Base-by-base conservation (phyloP, 345 rosid species). In the Gossypium arboreum region DNA sequence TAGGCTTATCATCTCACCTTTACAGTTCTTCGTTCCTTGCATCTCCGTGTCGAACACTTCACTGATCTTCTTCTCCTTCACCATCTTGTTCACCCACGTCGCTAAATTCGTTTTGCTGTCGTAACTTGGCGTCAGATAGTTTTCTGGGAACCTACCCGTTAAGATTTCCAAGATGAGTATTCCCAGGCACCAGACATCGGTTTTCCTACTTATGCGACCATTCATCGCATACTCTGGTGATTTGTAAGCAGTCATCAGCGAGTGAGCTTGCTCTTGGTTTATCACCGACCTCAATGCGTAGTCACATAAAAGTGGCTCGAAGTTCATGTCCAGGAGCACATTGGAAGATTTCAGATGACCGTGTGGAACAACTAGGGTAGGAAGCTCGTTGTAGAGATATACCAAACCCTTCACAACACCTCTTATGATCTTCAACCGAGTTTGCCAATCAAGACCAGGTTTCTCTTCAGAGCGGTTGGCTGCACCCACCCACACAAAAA, bases 271-370 rank as follows among this genome's bases (percentile, higher is more conserved):
- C 17, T 90, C 93, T 7, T 86, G 81, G 83, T 88, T 92, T 79
- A 87, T 86, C 78, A 92, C 82, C 0, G 93, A 92, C 68, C 89
- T 78, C 18, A 90, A 73, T 5, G 90, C 86, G 55, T 90, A 92
- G 41, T 90, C 94, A 1, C 88, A 84, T 29, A 92, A 61, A 39
- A 83, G 74, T 2, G 94, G 93, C 77, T 86, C 88, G 8, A 77
- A 81, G 65, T 78, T 76, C 20, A 83, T 82, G 68, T 85, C 85
- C 0, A 92, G 76, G 12, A 92, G 89, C 11, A 92, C 93, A 48
- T 92, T 92, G 0, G 97, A 92, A 71, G 97, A 92, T 77, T 92
- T 92, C 15, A 90, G 84, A 77, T 92, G 97, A 57, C 94, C 97
- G 51, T 92, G 92, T 13, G 97, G 91, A 22, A 87, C 83, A 1